These are phyloP conservation scores for Candida caryicola DNA, from an alignment of 805 yeast genomes.

Conservation along the genomic window DNA sequence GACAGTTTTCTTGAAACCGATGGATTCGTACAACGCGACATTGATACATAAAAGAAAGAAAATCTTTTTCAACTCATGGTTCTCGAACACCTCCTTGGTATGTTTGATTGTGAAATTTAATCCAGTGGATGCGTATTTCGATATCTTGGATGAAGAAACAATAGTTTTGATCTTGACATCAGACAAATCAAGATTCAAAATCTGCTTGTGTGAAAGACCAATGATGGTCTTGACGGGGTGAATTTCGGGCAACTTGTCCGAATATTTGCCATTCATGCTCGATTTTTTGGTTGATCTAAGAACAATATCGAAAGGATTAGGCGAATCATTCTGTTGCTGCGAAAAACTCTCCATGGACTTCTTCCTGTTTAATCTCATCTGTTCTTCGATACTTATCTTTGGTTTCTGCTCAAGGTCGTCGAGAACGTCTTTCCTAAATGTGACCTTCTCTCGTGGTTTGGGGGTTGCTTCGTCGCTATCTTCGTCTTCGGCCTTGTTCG, in stretches of 20 bases:
- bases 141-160: constrained; percentile 27
- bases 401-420: constrained; percentile 1
- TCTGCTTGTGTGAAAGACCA: constrained; percentile 36
- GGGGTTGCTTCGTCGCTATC: constrained; percentile 2
- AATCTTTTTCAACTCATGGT: constrained; percentile 15
- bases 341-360: constrained; percentile 10
- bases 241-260: constrained; percentile 30
- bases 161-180: constrained; percentile 40
- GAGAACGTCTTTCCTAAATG: constrained; percentile 1
- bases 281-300: constrained; percentile 23
- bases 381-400: constrained; percentile 12
- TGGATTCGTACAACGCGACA: constrained; percentile 35
- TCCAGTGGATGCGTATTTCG: constrained; percentile 28
- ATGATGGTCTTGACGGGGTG: constrained; percentile 35
- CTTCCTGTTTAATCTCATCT: constrained; percentile 11
- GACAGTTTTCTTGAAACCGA: constrained; percentile 29
- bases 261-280: constrained; percentile 20
- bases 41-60: constrained; percentile 32
- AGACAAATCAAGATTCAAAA: constrained; percentile 26
- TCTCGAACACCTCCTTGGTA: constrained; percentile 23
- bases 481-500: constrained; percentile 2
- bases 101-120: constrained; percentile 24
- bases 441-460: constrained; percentile 1
- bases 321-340: constrained; percentile 4
- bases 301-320: constrained; percentile 22